Evolutionary conservation across 1,284 basidiomycete species (phyloP).

Genomic region (Dichomitus squalens): DNA sequence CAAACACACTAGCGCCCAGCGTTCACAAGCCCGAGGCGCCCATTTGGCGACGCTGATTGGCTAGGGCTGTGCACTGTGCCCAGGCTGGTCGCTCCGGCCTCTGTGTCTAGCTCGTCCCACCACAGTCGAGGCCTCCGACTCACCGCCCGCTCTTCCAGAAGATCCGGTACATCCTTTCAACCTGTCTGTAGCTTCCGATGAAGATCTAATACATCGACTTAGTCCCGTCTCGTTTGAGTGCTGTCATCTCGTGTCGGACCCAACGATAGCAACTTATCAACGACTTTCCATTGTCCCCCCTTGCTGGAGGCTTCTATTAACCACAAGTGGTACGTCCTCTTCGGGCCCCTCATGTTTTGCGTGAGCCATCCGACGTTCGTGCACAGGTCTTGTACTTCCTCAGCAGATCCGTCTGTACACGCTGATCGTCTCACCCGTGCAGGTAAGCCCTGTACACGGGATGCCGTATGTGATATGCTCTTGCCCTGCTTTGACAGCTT

Average conservation of each 20-base stretch:
- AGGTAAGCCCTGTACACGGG: constrained; percentile 2
- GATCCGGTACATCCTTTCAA: background rate
- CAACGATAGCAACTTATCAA: constrained; percentile 4
- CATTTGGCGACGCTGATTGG: background rate
- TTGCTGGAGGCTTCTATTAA: constrained; percentile 1
- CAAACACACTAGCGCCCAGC: background rate
- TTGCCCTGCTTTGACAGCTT: constrained; percentile 1
- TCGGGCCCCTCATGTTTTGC: background rate
- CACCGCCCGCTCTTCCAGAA: too few species aligned
- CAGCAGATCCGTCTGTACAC: constrained; percentile 8
- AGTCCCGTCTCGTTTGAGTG: constrained; percentile 3
- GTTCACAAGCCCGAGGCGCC: background rate
- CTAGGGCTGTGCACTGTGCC: background rate
- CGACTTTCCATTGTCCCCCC: constrained; percentile 7
- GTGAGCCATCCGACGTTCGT: constrained; percentile 4
- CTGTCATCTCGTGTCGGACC: constrained; percentile 8
- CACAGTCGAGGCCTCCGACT: too few species aligned
- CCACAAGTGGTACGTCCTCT: constrained; percentile 9
- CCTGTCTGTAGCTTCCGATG: background rate
- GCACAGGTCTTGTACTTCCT: background rate
- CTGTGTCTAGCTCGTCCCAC: too few species aligned
- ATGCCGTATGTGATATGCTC: background rate
- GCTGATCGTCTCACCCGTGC: background rate
- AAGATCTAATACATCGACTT: constrained; percentile 8
- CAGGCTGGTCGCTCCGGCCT: too few species aligned